Percentiles rank a stretch among this genome's conserved stretches.
Conservation (phyloP, 768 basidiomycete species). For the Lactarius indigo region DNA sequence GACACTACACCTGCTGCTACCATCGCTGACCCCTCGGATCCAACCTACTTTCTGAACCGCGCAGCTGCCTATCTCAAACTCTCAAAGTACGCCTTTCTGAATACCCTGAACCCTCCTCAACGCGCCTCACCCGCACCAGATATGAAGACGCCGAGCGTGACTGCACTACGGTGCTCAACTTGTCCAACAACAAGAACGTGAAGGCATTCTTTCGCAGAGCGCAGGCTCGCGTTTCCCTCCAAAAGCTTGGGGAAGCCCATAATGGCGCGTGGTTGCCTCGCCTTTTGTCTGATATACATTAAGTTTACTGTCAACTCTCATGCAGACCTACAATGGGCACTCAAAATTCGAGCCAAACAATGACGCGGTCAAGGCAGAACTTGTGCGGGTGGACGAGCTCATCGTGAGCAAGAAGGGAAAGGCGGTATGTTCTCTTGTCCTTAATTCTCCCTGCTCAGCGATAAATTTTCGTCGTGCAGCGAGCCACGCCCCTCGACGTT, state of each 20-base stretch:
- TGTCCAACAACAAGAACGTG: constrained; percentile 54
- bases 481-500: constrained; percentile 28
- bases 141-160: constrained; percentile 34
- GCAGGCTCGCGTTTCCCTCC: constrained; percentile 62
- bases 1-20: constrained; percentile 84
- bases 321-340: constrained; percentile 58
- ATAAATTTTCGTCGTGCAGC: constrained; percentile 26
- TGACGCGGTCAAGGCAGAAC: constrained; percentile 56
- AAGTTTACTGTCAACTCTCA: not conserved
- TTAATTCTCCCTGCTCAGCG: not conserved
- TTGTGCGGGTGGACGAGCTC: constrained; percentile 47
- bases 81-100: constrained; percentile 72
- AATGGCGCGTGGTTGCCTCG: constrained; percentile 44
- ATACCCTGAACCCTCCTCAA: not conserved
- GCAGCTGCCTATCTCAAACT: constrained; percentile 92
- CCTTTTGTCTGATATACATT: constrained; percentile 7
- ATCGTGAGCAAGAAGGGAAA: constrained; percentile 37
- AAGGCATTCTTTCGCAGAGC: constrained; percentile 80
- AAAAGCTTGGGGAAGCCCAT: constrained; percentile 53
- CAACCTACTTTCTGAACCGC: constrained; percentile 82
- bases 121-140: not conserved
- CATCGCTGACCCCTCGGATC: constrained; percentile 62
- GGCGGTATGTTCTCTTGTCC: constrained; percentile 7
- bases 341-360: constrained; percentile 67
- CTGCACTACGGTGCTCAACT: constrained; percentile 58